A percentile compares a stretch with the other conserved stretches of the same genome.
Conservation (phyloP, 129 eudicot genomes). For the Erigeron canadensis region DNA sequence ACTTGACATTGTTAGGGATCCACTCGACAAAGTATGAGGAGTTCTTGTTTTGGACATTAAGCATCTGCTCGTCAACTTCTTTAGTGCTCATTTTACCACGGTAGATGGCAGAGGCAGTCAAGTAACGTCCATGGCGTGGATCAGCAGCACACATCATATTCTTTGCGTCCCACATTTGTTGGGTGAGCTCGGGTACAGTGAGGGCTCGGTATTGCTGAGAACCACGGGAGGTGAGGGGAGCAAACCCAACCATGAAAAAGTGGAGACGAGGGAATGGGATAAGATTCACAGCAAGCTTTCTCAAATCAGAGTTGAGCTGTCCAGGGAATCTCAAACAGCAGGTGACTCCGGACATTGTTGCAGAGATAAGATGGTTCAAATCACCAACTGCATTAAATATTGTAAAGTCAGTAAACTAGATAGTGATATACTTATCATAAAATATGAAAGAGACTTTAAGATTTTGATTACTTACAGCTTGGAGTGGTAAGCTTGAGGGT, state of each 20-base stretch:
- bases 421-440: not conserved
- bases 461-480: slow-evolving; percentile 31
- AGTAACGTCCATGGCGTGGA: slow-evolving; percentile 68
- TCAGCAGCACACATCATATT: slow-evolving; percentile 90
- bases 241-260: slow-evolving; percentile 71
- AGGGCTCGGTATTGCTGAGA: slow-evolving; percentile 66
- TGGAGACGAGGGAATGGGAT: slow-evolving; percentile 74
- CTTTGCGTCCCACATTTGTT: slow-evolving; percentile 82
- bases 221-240: slow-evolving; percentile 67
- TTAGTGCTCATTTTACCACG: slow-evolving; percentile 82
- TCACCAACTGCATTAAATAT: slow-evolving; percentile 53
- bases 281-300: slow-evolving; percentile 61
- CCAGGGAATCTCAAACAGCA: slow-evolving; percentile 67
- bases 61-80: slow-evolving; percentile 73
- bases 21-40: slow-evolving; percentile 68
- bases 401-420: not conserved
- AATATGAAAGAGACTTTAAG: not conserved
- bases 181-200: slow-evolving; percentile 71
- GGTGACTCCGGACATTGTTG: slow-evolving; percentile 71
- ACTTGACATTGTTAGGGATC: slow-evolving; percentile 67
- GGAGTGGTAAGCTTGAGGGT: slow-evolving; percentile 49
- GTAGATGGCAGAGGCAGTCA: slow-evolving; percentile 72
- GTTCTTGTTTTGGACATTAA: slow-evolving; percentile 64
- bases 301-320: slow-evolving; percentile 59
- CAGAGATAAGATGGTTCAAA: slow-evolving; percentile 61